Evolutionary conservation across 1,139 yeast genomes (phyloP).

Genomic region (Pichia sp.): DNA sequence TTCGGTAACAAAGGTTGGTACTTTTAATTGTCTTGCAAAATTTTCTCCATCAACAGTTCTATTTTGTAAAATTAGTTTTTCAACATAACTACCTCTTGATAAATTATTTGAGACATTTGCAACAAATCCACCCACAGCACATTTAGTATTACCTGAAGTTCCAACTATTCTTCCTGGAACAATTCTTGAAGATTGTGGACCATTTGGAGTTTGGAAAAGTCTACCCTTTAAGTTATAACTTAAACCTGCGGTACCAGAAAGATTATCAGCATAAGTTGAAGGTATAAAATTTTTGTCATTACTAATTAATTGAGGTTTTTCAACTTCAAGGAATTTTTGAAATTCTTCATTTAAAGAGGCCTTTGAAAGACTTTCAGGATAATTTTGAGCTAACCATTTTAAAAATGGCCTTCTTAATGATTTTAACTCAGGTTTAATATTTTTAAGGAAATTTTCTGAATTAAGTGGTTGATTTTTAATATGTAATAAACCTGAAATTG

Average conservation of each 20-base stretch:
- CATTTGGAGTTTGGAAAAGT: constrained; percentile 68
- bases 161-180: constrained; percentile 68
- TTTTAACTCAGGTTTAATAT: constrained; percentile 22
- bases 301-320: constrained; percentile 13
- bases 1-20: constrained; percentile 22
- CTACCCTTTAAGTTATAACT: constrained; percentile 69
- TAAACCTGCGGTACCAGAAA: constrained; percentile 66
- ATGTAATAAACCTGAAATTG: constrained; percentile 25
- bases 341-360: constrained; percentile 31
- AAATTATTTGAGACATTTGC: constrained; percentile 26
- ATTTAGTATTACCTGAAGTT: constrained; percentile 37
- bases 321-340: constrained; percentile 31
- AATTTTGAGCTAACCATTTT: constrained; percentile 33
- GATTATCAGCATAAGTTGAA: constrained; percentile 17
- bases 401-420: constrained; percentile 35
- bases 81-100: constrained; percentile 22
- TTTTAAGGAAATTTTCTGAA: constrained; percentile 19
- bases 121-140: constrained; percentile 75
- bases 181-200: constrained; percentile 51
- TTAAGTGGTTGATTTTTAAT: constrained; percentile 20
- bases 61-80: constrained; percentile 16
- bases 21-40: constrained; percentile 24
- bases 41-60: constrained; percentile 20
- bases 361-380: constrained; percentile 33
- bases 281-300: constrained; percentile 15